phyloP scores from a whole-genome alignment of 2,329 filamentous ascomycete genomes.

The Xylariaceae sp. region DNA sequence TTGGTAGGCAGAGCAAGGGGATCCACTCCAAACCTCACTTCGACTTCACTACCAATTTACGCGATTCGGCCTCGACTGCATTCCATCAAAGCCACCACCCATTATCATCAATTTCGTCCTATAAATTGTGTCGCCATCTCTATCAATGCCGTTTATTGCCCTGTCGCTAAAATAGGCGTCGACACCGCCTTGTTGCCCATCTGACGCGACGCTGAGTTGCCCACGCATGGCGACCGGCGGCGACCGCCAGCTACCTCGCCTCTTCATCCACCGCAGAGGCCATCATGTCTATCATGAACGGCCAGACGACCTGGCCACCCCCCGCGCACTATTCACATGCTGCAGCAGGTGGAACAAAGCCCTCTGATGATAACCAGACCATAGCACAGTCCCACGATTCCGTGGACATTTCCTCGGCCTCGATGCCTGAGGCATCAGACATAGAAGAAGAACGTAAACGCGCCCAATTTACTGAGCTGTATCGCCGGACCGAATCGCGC shows the following conservation, averaged over 20 bases:
- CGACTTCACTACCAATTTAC: constrained; percentile 53
- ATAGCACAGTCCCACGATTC: constrained; percentile 47
- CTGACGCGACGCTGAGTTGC: constrained; percentile 46
- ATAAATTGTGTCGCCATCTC: constrained; percentile 45
- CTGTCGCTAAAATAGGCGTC: constrained; percentile 46
- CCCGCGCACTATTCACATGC: constrained; percentile 44
- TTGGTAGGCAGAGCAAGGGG: constrained; percentile 7
- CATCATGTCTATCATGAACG: constrained; percentile 63
- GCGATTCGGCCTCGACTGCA: constrained; percentile 44
- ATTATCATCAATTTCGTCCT: constrained; percentile 37
- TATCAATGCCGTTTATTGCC: constrained; percentile 46
- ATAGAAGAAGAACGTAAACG: constrained; percentile 66
- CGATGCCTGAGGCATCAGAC: constrained; percentile 60
- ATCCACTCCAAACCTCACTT: constrained; percentile 29
- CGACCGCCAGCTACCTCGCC: constrained; percentile 45
- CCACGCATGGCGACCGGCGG: constrained; percentile 56
- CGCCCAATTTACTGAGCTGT: constrained; percentile 70
- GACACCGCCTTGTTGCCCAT: constrained; percentile 43
- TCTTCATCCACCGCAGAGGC: constrained; percentile 44
- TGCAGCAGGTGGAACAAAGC: constrained; percentile 39
- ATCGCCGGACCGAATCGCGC: constrained; percentile 69
- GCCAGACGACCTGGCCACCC: constrained; percentile 60
- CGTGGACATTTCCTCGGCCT: constrained; percentile 43
- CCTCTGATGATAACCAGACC: constrained; percentile 59
- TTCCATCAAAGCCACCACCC: constrained; percentile 47